Conservation (phyloP, 2,329 filamentous ascomycete genomes). For the Apiospora saccharicola region DNA sequence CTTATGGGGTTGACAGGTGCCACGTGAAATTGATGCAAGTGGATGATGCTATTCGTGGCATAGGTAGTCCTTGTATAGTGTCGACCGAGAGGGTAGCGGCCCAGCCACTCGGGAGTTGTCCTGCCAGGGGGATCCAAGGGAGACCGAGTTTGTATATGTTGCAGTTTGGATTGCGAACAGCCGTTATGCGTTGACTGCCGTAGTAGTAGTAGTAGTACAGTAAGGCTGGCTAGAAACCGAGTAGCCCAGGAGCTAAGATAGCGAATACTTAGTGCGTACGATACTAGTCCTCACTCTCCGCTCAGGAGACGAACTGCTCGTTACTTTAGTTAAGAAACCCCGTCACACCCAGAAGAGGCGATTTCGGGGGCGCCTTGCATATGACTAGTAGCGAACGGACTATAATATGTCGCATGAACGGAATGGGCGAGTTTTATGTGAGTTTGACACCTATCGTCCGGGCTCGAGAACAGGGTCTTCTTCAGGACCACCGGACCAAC, state of each 20-base stretch:
- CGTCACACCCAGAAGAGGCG: neutral
- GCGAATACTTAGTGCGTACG: neutral
- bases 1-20: neutral
- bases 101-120: conserved; percentile 5
- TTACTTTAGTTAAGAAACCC: neutral
- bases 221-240: neutral
- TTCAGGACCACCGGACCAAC: neutral
- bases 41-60: neutral
- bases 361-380: neutral
- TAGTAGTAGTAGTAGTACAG: neutral
- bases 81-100: neutral
- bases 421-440: neutral
- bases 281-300: neutral
- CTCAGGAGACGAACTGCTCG: neutral
- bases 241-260: conserved; percentile 1
- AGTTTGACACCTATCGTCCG: neutral
- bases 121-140: conserved; percentile 1
- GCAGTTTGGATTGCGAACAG: conserved; percentile 6
- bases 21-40: neutral
- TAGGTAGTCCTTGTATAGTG: conserved; percentile 12
- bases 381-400: neutral
- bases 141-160: conserved; percentile 15
- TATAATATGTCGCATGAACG: neutral
- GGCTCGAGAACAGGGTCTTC: neutral
- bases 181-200: neutral